Percentiles rank a stretch among this genome's conserved stretches.
Evolutionary conservation across 163 green algal species (phyloP).

Genomic region (Chlamydomonas reinhardtii): DNA sequence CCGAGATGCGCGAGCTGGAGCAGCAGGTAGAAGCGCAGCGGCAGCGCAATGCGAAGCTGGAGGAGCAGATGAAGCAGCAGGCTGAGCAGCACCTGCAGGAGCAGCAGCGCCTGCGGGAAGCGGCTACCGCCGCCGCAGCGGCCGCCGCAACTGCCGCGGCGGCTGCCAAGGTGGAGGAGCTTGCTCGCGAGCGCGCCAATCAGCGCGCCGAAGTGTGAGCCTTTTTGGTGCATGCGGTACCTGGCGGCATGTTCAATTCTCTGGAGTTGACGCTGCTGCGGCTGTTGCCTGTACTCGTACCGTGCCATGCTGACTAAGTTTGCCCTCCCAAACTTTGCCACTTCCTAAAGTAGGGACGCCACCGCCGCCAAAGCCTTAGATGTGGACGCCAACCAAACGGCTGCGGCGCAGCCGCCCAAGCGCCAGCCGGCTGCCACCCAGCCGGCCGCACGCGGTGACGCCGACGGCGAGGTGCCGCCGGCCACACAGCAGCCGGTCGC

Average conservation of each 20-base stretch:
- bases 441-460: too few relatives aligned
- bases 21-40: neutral
- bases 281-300: too few relatives aligned
- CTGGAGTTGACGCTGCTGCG: too few relatives aligned
- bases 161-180: neutral
- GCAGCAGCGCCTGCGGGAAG: neutral
- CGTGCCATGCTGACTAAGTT: too few relatives aligned
- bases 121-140: neutral
- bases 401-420: too few relatives aligned
- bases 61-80: neutral
- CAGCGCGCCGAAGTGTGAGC: neutral
- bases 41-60: too few relatives aligned
- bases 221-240: too few relatives aligned
- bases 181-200: neutral
- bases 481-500: neutral
- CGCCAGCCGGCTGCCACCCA: neutral
- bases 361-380: neutral
- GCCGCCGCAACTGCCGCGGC: neutral
- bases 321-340: too few relatives aligned
- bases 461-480: neutral
- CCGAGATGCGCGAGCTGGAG: neutral
- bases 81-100: neutral
- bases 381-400: neutral
- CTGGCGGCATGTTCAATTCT: too few relatives aligned
- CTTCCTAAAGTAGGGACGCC: neutral